Percentiles rank a stretch among this genome's conserved stretches.
phyloP scores from a whole-genome alignment of 495 filamentous ascomycete genomes.

The Bathelium albidoporum region DNA sequence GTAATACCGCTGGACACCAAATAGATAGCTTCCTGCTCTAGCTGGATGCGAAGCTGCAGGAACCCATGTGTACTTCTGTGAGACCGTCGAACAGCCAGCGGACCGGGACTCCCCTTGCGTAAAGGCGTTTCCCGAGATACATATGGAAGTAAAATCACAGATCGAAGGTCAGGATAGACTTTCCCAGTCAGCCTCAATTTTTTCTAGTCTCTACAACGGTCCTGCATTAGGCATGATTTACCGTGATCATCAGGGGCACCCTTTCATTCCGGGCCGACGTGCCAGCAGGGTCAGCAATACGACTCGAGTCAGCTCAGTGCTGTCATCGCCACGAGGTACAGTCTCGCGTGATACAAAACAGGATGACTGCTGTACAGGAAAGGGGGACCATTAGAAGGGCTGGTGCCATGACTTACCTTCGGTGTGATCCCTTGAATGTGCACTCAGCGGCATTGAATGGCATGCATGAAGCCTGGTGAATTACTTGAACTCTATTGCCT shows the following conservation, averaged over 20 bases:
- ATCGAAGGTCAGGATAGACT: background rate
- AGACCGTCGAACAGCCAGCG: background rate
- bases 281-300: background rate
- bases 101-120: background rate
- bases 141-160: background rate
- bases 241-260: background rate
- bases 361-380: background rate
- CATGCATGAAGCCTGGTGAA: too few species aligned
- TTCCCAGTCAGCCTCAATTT: background rate
- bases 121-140: background rate
- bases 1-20: background rate
- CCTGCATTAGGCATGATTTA: slow-evolving; percentile 3
- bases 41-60: background rate
- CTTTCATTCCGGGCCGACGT: background rate
- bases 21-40: background rate
- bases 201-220: slow-evolving; percentile 4
- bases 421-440: background rate
- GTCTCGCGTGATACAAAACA: background rate
- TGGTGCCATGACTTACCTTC: background rate
- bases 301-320: too few species aligned
- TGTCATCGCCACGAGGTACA: too few species aligned
- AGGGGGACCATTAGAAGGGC: background rate
- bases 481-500: background rate
- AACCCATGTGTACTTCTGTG: background rate
- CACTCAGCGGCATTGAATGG: background rate